Base-by-base conservation (phyloP, 2,329 filamentous ascomycete species). In the Lecanosticta acicola region DNA sequence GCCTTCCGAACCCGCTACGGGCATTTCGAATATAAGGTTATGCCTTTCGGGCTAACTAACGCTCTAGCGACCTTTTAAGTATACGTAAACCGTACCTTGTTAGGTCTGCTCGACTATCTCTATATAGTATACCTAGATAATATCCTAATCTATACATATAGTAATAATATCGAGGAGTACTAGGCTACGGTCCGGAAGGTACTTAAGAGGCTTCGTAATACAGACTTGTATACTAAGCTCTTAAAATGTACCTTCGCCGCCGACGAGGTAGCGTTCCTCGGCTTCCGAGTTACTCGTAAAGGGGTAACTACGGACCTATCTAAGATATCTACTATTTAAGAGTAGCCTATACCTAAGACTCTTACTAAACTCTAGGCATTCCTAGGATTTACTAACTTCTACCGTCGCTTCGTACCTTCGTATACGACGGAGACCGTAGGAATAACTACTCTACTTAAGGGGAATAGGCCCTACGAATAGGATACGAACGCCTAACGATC, bases 101-200 rank as follows among this genome's bases (percentile, higher is more conserved):
- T 17, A 32, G 37, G 0, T 29, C n/a, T 50, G 26, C 3, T 58
- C 32, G 43, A 48, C 43, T 47, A 13, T 43, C 49, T 50, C 36
- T 60, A 48, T 51, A 41, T 57, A 19, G 53, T 52, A 11, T 65
- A 63, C 41, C 29, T 64, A 32, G 53, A 65, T 48, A 45, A 67
- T 53, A 64, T 66, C 32, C 39, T 66, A 5, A 61, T 67, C 19
- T 66, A 54, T 47, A 50, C 35, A 35, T 34, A 49, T 18, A 10
- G 34, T 50, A 32, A 35, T 18, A 18, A 14, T 14, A 8, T 35
- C 5, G 29, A 46, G 19, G 24, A 48, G 14, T 9, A 13, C 19
- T 16, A 45, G 17, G 13, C 40, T 5, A n/a, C 33, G 21, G 7
- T 46, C 33, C 35, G 37, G 14, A 14, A 10, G 18, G 35, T 53